Conservation (phyloP, 768 basidiomycete species). For the Artomyces pyxidatus region DNA sequence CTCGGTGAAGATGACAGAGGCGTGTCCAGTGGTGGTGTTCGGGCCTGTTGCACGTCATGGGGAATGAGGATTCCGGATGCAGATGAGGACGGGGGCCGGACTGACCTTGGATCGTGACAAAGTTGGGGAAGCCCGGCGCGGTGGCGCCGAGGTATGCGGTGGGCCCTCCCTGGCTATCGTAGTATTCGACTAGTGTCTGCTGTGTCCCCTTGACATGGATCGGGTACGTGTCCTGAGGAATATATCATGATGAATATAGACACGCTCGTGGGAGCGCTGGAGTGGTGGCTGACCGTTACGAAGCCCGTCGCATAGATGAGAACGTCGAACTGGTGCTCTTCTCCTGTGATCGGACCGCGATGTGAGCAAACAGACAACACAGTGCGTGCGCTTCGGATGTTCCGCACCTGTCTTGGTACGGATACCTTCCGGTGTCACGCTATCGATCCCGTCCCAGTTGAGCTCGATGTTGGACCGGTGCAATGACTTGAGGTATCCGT, state of each 20-base stretch:
- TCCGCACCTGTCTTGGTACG: constrained; percentile 32
- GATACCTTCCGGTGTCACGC: constrained; percentile 41
- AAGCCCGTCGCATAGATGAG: background rate
- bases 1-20: constrained; percentile 46
- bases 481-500: constrained; percentile 48
- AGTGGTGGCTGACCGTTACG: background rate
- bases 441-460: constrained; percentile 40
- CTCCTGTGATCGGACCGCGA: background rate
- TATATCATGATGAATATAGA: background rate
- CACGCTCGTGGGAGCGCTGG: too few relatives aligned
- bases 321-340: background rate
- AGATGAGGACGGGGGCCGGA: background rate
- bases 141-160: constrained; percentile 41
- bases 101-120: constrained; percentile 12
- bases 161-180: constrained; percentile 38
- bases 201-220: constrained; percentile 32
- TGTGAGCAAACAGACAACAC: background rate
- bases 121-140: constrained; percentile 16
- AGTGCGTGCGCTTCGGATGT: too few relatives aligned
- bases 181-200: constrained; percentile 39
- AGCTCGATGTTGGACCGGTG: constrained; percentile 46
- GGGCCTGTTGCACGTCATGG: constrained; percentile 22
- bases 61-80: background rate
- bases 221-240: constrained; percentile 1
- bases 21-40: constrained; percentile 50